Base-by-base conservation (phyloP, 129 eudicot species). In the Helianthus tuberosus region DNA sequence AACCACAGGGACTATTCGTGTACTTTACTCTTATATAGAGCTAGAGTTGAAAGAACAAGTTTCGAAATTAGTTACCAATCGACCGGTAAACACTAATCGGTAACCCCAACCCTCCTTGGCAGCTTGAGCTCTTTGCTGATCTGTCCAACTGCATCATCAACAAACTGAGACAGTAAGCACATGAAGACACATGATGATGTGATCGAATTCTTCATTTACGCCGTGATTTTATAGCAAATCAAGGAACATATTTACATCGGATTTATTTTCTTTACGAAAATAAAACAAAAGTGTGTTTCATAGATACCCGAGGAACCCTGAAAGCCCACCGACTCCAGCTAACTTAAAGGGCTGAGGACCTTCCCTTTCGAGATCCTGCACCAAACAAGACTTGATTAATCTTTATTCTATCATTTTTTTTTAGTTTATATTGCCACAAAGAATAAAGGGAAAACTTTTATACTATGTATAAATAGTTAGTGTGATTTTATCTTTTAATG, bases 61-160 rank as follows among this genome's bases (percentile, higher is more conserved):
- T 66, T 11, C 0, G 1, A 62, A 63, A n/a, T 17, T 64, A 14
- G 41, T 58, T 86, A 95, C 99, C 99, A 88, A 46, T 74, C 98
- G 96, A 38, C 90, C 97, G 70, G 98, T 74, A 75, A 84, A 94
- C 74, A 85, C 89, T 66, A 90, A 35, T 71, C 96, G 86, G 81
- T 90, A 94, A 57, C 83, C 91, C 98, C 93, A 95, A 68, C 97
- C 99, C 85, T 91, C 96, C 82, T 82, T 95, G 69, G 99, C 87
- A n/a, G 94, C 91, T 77, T 86, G 84, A 73, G 87, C 89, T 83
- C 97, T 85, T 82, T 95, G 99, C 63, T 91, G 99, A 80, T 91
- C 98, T 0, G 97, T 95, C 97, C 97, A 95, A 74, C 99, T 95
- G 84, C 52, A 75, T 25, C 61, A 61, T 69, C 67, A 72, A 66